phyloP scores from a whole-genome alignment of 257 asterid genomes.

The Ligustrum vulgare region DNA sequence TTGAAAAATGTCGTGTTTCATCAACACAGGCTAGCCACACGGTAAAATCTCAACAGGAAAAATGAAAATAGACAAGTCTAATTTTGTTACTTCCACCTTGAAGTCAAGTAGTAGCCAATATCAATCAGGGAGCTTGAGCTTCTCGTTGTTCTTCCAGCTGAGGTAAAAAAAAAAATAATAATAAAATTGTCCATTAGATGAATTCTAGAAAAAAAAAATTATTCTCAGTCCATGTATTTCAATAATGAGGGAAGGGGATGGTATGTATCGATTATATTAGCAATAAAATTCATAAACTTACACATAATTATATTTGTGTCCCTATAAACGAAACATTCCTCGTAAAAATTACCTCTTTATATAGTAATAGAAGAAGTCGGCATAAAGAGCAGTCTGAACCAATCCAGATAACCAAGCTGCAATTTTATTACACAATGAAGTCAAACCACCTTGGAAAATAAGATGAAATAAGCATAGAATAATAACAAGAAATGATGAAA shows the following conservation, averaged over 20 bases:
- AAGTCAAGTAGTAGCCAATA: background rate
- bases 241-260: background rate
- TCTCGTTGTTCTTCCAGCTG: slow-evolving; percentile 48
- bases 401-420: slow-evolving; percentile 54
- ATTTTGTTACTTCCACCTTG: background rate
- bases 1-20: background rate
- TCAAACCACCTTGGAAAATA: background rate
- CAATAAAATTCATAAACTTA: background rate
- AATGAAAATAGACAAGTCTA: background rate
- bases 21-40: background rate
- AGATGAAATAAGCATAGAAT: background rate
- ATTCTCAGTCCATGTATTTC: background rate
- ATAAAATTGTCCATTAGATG: background rate
- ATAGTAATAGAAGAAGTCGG: slow-evolving; percentile 52
- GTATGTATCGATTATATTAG: background rate
- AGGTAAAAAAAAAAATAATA: background rate
- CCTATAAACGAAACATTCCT: background rate
- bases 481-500: background rate
- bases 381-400: slow-evolving; percentile 54
- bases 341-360: slow-evolving; percentile 38
- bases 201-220: background rate
- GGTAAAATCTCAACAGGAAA: background rate
- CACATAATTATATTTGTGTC: background rate
- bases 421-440: slow-evolving; percentile 12
- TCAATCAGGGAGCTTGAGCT: slow-evolving; percentile 47